A percentile compares a stretch with the other conserved stretches of the same genome.
These are phyloP conservation scores for Thielaviopsis populi DNA, from an alignment of 2,329 filamentous ascomycete species.

Conservation along the genomic window DNA sequence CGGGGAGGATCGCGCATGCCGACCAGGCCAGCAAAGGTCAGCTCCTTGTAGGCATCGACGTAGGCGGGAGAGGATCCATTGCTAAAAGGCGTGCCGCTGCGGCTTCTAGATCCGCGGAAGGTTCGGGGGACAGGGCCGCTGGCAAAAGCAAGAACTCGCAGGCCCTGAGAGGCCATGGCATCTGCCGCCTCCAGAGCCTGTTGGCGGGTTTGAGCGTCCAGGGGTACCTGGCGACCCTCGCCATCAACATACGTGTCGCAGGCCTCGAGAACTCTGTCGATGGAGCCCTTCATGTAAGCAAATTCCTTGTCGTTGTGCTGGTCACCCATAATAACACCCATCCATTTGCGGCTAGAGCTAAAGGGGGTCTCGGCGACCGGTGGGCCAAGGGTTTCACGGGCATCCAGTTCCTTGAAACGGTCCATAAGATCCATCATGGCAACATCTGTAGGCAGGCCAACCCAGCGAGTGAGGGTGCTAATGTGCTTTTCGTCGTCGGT, in stretches of 20 bases:
- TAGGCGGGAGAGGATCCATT: constrained; percentile 30
- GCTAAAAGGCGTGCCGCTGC: constrained; percentile 34
- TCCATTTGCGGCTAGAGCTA: constrained; percentile 96
- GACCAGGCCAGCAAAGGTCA: constrained; percentile 82
- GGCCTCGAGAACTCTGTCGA: constrained; percentile 70
- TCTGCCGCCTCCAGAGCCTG: constrained; percentile 69
- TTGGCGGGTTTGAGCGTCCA: constrained; percentile 61
- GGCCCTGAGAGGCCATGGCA: constrained; percentile 71
- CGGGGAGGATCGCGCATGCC: constrained; percentile 96
- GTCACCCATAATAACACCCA: constrained; percentile 76
- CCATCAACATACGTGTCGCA: constrained; percentile 84
- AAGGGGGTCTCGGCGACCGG: constrained; percentile 81
- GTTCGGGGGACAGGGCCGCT: constrained; percentile 55
- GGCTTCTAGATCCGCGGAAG: constrained; percentile 14
- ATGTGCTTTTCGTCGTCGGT: constrained; percentile 43
- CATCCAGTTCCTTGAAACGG: constrained; percentile 78
- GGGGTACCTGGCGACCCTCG: constrained; percentile 70
- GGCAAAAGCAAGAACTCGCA: constrained; percentile 84
- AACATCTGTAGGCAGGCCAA: constrained; percentile 92
- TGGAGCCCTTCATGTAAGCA: constrained; percentile 88
- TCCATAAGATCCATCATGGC: constrained; percentile 92
- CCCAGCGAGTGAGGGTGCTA: constrained; percentile 64
- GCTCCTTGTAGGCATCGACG: constrained; percentile 65
- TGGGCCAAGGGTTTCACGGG: constrained; percentile 69
- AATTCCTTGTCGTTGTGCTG: constrained; percentile 53